Evolutionary conservation across 1,139 yeast genomes (phyloP).

Genomic region (Suhomyces anneliseae): DNA sequence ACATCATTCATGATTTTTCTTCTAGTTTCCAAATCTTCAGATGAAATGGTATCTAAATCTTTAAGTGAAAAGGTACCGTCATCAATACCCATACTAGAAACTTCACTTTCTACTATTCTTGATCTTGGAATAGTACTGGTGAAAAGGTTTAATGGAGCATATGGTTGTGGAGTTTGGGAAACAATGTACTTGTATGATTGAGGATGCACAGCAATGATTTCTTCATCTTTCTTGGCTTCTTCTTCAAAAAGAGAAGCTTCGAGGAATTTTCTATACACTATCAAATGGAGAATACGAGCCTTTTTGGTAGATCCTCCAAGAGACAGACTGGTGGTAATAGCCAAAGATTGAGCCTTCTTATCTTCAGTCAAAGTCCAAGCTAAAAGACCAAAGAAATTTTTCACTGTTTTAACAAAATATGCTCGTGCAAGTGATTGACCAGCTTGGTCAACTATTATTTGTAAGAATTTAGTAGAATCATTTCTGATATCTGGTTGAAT

Average conservation of each 20-base stretch:
- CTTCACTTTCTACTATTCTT: conserved; percentile 5
- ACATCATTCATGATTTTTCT: conserved; percentile 53
- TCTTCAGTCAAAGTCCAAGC: conserved; percentile 57
- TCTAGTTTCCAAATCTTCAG: conserved; percentile 66
- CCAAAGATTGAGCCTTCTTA: conserved; percentile 46
- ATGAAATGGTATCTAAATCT: conserved; percentile 36
- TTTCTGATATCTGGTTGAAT: conserved; percentile 71
- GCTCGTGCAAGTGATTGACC: conserved; percentile 54
- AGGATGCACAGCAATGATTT: conserved; percentile 35
- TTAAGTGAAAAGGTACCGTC: conserved; percentile 30
- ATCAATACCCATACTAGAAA: conserved; percentile 12
- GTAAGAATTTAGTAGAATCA: conserved; percentile 65
- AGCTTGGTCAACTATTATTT: conserved; percentile 48
- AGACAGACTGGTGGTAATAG: conserved; percentile 45
- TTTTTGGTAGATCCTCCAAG: conserved; percentile 40
- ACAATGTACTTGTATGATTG: conserved; percentile 51
- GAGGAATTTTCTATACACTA: conserved; percentile 44
- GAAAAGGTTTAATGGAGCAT: conserved; percentile 56
- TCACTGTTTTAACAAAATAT: conserved; percentile 59
- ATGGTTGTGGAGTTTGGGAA: conserved; percentile 62
- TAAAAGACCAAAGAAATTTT: conserved; percentile 55
- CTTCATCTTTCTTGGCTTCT: conserved; percentile 5
- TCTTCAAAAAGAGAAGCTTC: conserved; percentile 35
- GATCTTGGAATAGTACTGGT: conserved; percentile 32
- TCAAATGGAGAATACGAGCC: conserved; percentile 45